A percentile compares a stretch with the other conserved stretches of the same genome.
phyloP scores from a whole-genome alignment of 2,329 filamentous ascomycete species.

The Aspergillus proliferans region DNA sequence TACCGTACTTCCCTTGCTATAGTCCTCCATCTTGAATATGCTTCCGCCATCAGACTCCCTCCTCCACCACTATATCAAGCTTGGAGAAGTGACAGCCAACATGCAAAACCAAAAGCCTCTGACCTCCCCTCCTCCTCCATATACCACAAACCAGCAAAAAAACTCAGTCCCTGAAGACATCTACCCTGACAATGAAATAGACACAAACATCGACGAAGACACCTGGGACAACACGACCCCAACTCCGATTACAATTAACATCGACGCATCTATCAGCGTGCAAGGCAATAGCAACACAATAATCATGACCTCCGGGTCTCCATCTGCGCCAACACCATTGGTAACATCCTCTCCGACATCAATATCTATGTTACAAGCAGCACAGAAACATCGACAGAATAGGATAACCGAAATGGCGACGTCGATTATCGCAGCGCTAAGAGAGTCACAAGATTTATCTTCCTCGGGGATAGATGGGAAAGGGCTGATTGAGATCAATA shows the following conservation, averaged over 20 bases:
- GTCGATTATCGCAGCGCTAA: slow-evolving; percentile 17
- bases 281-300: slow-evolving; percentile 29
- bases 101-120: slow-evolving; percentile 7
- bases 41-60: slow-evolving; percentile 24
- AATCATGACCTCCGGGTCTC: slow-evolving; percentile 15
- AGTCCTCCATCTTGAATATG: slow-evolving; percentile 13
- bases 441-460: slow-evolving; percentile 4
- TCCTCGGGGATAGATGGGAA: neutral
- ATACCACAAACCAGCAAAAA: slow-evolving; percentile 7
- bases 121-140: slow-evolving; percentile 18
- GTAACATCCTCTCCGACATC: neutral
- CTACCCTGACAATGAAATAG: slow-evolving; percentile 2
- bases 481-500: slow-evolving; percentile 16
- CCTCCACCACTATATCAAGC: slow-evolving; percentile 22
- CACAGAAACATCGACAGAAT: slow-evolving; percentile 16
- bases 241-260: slow-evolving; percentile 23
- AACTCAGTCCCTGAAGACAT: slow-evolving; percentile 3
- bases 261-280: slow-evolving; percentile 31
- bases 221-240: slow-evolving; percentile 1
- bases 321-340: slow-evolving; percentile 1
- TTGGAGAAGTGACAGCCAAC: slow-evolving; percentile 16
- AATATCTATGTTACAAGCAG: slow-evolving; percentile 5
- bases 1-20: neutral
- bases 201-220: slow-evolving; percentile 7
- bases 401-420: slow-evolving; percentile 22